Evolutionary conservation across 495 filamentous ascomycete species (phyloP), one percentile per base, ranked within the genome.

Genomic region (Chaetomidium leptoderma): DNA sequence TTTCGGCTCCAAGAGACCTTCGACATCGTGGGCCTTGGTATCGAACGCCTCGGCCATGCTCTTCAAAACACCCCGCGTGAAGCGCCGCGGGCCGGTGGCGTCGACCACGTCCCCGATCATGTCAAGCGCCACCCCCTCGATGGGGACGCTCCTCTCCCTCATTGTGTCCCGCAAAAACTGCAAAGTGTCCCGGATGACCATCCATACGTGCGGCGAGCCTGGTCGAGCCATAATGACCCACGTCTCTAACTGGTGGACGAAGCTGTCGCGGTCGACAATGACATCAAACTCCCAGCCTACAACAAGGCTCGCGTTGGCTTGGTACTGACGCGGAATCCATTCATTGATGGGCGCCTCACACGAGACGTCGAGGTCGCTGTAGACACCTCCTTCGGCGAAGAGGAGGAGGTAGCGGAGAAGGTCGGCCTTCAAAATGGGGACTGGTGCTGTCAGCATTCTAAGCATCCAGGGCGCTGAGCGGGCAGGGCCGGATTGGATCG

Each of bases 231-330:
- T 33, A 35, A 60, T 50, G 16, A 27, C 27, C 58, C 58, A 60
- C 19, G 33, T 60, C 17, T 43, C 36, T n/a, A 60, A 60, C 44
- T 60, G 43, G 0, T 45, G 33, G 37, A 54, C 42, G 40, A 54
- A 40, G 51, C 55, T 48, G 33, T 47, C 32, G 43, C n/a, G 42
- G 49, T 50, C 57, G 55, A 19, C 57, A n/a, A n/a, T 50, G 17
- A 55, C 35, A 35, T 60, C 58, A n/a, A 60, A 60, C 33, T 60
- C 58, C 58, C 51, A 60, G 4, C 58, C 58, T 9, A 60, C 58
- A 0, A 60, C 58, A 13, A 60, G 42, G 30, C 40, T 40, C 2
- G 45, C 50, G 24, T 29, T 10, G 4, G n/a, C 9, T 39, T 36
- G 14, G 37, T 50, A 50, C 19, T 35, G 6, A 1, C 5, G 35